phyloP scores from a whole-genome alignment of 306 rosid genomes.

The Potentilla sterilis region DNA sequence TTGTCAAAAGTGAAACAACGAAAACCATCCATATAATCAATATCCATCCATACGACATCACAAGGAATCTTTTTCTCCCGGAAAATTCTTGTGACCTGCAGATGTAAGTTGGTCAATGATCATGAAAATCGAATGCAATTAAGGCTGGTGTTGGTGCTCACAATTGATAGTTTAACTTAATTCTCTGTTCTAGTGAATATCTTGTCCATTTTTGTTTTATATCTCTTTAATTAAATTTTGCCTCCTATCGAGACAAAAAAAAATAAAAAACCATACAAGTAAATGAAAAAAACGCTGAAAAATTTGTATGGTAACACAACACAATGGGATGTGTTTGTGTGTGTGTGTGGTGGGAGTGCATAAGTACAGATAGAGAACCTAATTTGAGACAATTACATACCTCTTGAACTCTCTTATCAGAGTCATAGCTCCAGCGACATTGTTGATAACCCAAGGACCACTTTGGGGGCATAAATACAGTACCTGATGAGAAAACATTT shows the following conservation, averaged over 20 bases:
- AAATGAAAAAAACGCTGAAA: neutral
- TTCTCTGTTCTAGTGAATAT: neutral
- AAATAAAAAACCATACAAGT: neutral
- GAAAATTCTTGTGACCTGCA: conserved; percentile 71
- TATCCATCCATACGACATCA: conserved; percentile 95
- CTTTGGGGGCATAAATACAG: conserved; percentile 87
- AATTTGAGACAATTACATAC: conserved; percentile 23
- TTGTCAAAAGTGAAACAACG: conserved; percentile 88
- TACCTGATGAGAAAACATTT: conserved; percentile 43
- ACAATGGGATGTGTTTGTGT: too few species aligned
- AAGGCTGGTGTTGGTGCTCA: neutral
- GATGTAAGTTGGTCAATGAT: conserved; percentile 20
- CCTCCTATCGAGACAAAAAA: conserved; percentile 4
- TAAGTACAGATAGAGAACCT: neutral
- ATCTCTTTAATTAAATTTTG: neutral
- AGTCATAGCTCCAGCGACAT: conserved; percentile 79
- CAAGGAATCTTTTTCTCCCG: conserved; percentile 76
- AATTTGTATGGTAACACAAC: neutral
- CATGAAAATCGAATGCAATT: neutral
- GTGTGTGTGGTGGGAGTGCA: neutral
- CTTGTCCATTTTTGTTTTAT: neutral
- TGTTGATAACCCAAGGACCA: conserved; percentile 97
- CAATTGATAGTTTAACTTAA: neutral
- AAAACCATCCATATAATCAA: conserved; percentile 93
- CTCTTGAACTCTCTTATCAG: conserved; percentile 77